Evolutionary conservation across 306 rosid genomes (phyloP).

Genomic region (barrel medic (Medicago truncatula)): MtrunA17r5.0-ANR NC_053042.1:23026501-23027000

Average conservation of each 20-base stretch:
- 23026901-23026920: not conserved
- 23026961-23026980: not conserved
- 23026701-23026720: slow-evolving; percentile 99
- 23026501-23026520: slow-evolving; percentile 96
- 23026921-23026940: not conserved
- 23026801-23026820: slow-evolving; percentile 77
- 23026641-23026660: slow-evolving; percentile 98
- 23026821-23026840: slow-evolving; percentile 18
- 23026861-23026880: not conserved
- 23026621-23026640: slow-evolving; percentile 97
- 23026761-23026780: slow-evolving; percentile 97
- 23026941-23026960: not conserved
- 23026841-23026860: not conserved
- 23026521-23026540: slow-evolving; percentile 99
- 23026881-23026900: no score
- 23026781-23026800: slow-evolving; percentile 98
- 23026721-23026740: slow-evolving; percentile 96
- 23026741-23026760: slow-evolving; percentile 91
- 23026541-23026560: slow-evolving; percentile 98
- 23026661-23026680: slow-evolving; percentile 97
- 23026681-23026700: slow-evolving; percentile 97
- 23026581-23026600: slow-evolving; percentile 95
- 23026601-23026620: slow-evolving; percentile 88
- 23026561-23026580: slow-evolving; percentile 94
- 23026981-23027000: not conserved